Evolutionary conservation across 1,139 yeast species (phyloP).

Genomic region (Magnusiomyces magnusii): DNA sequence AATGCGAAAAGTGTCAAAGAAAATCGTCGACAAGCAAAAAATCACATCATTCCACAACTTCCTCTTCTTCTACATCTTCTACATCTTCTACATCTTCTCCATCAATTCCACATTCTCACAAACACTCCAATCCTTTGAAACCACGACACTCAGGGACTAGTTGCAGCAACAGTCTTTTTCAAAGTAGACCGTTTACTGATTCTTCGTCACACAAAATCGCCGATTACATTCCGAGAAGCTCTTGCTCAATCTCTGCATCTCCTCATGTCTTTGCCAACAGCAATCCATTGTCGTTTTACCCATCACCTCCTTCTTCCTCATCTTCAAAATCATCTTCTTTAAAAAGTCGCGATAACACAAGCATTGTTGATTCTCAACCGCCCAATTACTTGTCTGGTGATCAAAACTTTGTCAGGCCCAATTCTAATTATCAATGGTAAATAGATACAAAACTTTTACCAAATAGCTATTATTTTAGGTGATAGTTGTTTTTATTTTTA

Average conservation of each 20-base stretch:
- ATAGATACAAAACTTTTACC: too few species aligned
- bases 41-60: neutral
- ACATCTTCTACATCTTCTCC: neutral
- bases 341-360: conserved; percentile 38
- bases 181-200: neutral
- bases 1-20: neutral
- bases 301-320: too few species aligned
- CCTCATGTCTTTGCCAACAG: neutral
- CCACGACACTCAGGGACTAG: neutral
- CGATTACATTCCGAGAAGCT: neutral
- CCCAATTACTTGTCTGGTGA: conserved; percentile 82
- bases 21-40: neutral
- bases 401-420: neutral
- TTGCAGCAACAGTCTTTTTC: neutral
- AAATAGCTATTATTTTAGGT: neutral
- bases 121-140: neutral
- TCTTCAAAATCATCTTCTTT: neutral
- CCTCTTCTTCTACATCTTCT: neutral
- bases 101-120: neutral
- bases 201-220: neutral
- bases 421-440: neutral
- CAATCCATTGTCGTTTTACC: neutral
- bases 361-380: conserved; percentile 72
- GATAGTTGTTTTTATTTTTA: neutral
- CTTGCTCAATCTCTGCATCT: neutral